phyloP scores from a whole-genome alignment of 148 eudicot species.

The Cornus kousa region DNA sequence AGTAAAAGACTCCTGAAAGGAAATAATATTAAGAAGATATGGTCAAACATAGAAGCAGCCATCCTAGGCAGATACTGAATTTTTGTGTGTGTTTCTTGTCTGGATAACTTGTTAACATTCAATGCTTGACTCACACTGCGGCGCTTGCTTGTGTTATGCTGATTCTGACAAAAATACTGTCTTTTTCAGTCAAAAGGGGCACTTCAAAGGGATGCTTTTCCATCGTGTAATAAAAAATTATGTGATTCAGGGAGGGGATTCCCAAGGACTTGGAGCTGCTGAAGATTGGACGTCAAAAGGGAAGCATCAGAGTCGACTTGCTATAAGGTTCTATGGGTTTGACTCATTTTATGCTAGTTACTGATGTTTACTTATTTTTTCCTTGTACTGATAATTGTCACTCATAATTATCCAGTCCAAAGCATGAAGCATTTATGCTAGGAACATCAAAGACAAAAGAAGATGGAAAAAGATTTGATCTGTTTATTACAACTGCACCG shows the following conservation, averaged over 20 bases:
- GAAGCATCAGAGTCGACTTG: conserved; percentile 64
- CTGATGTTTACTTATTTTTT: background rate
- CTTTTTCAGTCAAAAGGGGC: conserved; percentile 66
- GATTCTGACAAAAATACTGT: background rate
- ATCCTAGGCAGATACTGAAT: background rate
- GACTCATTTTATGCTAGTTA: background rate
- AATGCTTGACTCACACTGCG: background rate
- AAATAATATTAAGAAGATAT: background rate
- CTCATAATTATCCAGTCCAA: conserved; percentile 41
- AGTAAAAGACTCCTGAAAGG: background rate
- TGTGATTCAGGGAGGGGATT: conserved; percentile 76
- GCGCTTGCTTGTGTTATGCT: background rate
- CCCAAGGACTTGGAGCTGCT: conserved; percentile 45
- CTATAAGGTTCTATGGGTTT: conserved; percentile 48
- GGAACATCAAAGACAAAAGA: conserved; percentile 74
- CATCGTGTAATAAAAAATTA: conserved; percentile 79
- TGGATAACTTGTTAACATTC: background rate
- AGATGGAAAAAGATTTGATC: conserved; percentile 57
- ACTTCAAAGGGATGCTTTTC: conserved; percentile 83
- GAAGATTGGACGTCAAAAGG: conserved; percentile 80
- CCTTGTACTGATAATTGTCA: conserved; percentile 1
- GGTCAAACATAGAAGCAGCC: background rate
- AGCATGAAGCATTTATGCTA: conserved; percentile 94
- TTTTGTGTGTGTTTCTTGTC: background rate
- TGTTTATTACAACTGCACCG: conserved; percentile 84